A percentile compares a stretch with the other conserved stretches of the same genome.
Conservation (phyloP, 106 monocot genomes). For the Allium cepa region DNA sequence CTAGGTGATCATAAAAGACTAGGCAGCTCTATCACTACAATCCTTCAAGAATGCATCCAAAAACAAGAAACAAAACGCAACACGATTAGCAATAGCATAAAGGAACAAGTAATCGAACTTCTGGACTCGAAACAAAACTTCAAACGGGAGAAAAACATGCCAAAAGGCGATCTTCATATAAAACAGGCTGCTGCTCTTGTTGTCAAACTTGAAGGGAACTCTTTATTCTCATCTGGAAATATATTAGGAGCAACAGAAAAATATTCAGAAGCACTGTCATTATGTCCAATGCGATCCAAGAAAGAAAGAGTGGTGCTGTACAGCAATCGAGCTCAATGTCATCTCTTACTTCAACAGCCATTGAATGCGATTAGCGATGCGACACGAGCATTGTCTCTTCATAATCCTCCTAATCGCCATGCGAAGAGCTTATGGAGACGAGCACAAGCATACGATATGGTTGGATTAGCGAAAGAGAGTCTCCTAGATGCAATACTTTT, state of each 20-base stretch:
- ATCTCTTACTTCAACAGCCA: slow-evolving; percentile 92
- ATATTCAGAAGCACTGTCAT: slow-evolving; percentile 81
- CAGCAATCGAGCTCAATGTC: slow-evolving; percentile 89
- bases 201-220: slow-evolving; percentile 88
- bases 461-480: slow-evolving; percentile 84
- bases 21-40: slow-evolving; percentile 50
- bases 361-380: slow-evolving; percentile 81
- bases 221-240: slow-evolving; percentile 80
- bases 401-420: slow-evolving; percentile 75
- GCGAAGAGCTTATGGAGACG: slow-evolving; percentile 92
- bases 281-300: slow-evolving; percentile 85
- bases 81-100: slow-evolving; percentile 25
- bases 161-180: slow-evolving; percentile 83
- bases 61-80: slow-evolving; percentile 17
- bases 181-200: slow-evolving; percentile 81
- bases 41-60: slow-evolving; percentile 58
- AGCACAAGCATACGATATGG: slow-evolving; percentile 93
- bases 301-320: slow-evolving; percentile 87
- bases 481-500: slow-evolving; percentile 87
- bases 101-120: slow-evolving; percentile 59
- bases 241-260: slow-evolving; percentile 72
- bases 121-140: slow-evolving; percentile 47
- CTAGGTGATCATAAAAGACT: slow-evolving; percentile 70
- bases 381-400: slow-evolving; percentile 80
- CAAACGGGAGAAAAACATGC: slow-evolving; percentile 70